phyloP scores from a whole-genome alignment of 179 eudicot species.

The Patellifolia procumbens region DNA sequence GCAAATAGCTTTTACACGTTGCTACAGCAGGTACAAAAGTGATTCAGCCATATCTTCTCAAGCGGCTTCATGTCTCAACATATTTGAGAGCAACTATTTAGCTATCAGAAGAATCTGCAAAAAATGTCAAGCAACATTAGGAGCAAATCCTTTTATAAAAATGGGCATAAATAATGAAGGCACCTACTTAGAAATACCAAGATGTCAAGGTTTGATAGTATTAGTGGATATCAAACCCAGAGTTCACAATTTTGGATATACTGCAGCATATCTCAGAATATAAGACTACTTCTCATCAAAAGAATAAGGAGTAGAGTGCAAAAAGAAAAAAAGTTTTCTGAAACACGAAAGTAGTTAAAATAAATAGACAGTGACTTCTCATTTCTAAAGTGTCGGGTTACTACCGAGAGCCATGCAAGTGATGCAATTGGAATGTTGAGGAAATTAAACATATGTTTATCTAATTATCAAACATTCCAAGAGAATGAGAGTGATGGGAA shows the following conservation, averaged over 20 bases:
- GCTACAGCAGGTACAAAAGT: slow-evolving; percentile 20
- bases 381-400: not conserved
- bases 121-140: slow-evolving; percentile 1
- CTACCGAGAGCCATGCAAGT: not conserved
- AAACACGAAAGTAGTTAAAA: too few species aligned
- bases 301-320: not conserved
- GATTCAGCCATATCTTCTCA: slow-evolving; percentile 3
- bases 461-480: not conserved
- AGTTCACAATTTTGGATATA: slow-evolving; percentile 32
- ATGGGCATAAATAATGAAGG: not conserved
- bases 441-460: not conserved
- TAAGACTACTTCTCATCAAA: not conserved
- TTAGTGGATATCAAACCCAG: not conserved
- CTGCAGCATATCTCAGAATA: slow-evolving; percentile 28
- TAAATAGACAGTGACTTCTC: too few species aligned
- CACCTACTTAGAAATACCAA: slow-evolving; percentile 3
- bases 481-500: not conserved
- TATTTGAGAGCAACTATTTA: slow-evolving; percentile 4
- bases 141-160: not conserved
- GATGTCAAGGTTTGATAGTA: slow-evolving; percentile 6
- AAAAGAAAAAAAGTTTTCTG: not conserved
- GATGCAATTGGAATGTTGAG: not conserved
- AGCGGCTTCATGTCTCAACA: not conserved
- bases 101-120: slow-evolving; percentile 29
- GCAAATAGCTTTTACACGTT: slow-evolving; percentile 21